A percentile compares a stretch with the other conserved stretches of the same genome.
Evolutionary conservation across 345 rosid species (phyloP).

Genomic region (Acer campestre): DNA sequence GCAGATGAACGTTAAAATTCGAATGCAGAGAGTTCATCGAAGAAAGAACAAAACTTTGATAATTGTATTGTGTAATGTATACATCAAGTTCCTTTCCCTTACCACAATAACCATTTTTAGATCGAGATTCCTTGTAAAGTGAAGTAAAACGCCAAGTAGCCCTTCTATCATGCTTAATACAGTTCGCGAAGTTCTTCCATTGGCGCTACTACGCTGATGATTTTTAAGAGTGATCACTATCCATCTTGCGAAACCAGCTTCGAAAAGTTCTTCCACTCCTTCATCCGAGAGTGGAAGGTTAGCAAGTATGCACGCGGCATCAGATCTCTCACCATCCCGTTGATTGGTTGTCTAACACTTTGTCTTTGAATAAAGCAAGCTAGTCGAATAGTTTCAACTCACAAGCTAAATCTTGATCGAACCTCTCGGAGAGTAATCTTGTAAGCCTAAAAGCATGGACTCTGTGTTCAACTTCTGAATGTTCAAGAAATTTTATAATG

Average conservation of each 20-base stretch:
- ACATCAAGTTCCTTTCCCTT: neutral
- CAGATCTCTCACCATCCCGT: constrained; percentile 44
- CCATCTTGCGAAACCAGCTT: constrained; percentile 39
- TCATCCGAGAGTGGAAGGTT: constrained; percentile 38
- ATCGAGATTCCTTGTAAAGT: constrained; percentile 33
- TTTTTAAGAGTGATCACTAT: constrained; percentile 25
- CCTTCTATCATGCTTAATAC: constrained; percentile 43
- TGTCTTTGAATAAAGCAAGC: constrained; percentile 33
- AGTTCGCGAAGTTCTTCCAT: constrained; percentile 26
- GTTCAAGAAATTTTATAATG: constrained; percentile 32
- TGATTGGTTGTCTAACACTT: constrained; percentile 35
- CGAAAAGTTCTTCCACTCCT: constrained; percentile 35
- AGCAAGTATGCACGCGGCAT: constrained; percentile 44
- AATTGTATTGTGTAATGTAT: neutral
- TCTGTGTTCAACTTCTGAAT: constrained; percentile 38
- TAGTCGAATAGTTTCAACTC: constrained; percentile 32
- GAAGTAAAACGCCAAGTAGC: constrained; percentile 44
- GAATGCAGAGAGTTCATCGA: too few species aligned
- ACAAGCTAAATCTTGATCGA: constrained; percentile 36
- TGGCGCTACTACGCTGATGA: constrained; percentile 17
- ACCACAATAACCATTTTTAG: constrained; percentile 22
- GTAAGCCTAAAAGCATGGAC: constrained; percentile 38
- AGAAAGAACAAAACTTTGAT: neutral
- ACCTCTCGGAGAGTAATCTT: constrained; percentile 35
- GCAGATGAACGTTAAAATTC: too few species aligned